Percentiles rank a stretch among this genome's conserved stretches.
phyloP scores from a whole-genome alignment of 139 green algal species.

The Spirogloea muscicola region DNA sequence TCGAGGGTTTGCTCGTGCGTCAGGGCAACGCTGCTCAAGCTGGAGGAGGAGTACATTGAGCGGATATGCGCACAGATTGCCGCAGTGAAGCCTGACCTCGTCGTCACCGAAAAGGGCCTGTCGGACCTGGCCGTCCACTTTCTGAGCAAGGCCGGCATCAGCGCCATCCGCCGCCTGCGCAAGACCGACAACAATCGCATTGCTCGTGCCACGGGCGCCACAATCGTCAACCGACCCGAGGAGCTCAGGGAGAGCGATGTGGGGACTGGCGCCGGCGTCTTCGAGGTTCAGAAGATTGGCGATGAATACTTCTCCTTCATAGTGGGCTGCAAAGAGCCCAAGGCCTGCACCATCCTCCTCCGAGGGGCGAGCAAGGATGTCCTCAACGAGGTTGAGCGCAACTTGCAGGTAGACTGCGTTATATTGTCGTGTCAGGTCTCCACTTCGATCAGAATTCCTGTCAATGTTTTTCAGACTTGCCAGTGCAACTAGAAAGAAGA shows the following conservation, averaged over 20 bases:
- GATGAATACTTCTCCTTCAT: slow-evolving; percentile 98
- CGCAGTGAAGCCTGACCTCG: slow-evolving; percentile 92
- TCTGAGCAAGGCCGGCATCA: slow-evolving; percentile 71
- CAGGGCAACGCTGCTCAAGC: slow-evolving; percentile 72
- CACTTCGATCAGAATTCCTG: no score
- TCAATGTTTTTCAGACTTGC: no score
- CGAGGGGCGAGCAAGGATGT: slow-evolving; percentile 68
- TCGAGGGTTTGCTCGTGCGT: no score
- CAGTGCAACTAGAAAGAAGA: no score
- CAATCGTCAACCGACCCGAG: slow-evolving; percentile 88
- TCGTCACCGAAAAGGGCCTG: slow-evolving; percentile 97
- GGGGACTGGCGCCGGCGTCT: slow-evolving; percentile 85
- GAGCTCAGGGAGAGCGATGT: slow-evolving; percentile 89
- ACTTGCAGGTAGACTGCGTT: slow-evolving; percentile 44
- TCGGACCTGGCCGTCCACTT: slow-evolving; percentile 91
- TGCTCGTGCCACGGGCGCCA: slow-evolving; percentile 80
- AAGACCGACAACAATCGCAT: slow-evolving; percentile 99
- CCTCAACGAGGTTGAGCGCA: slow-evolving; percentile 85
- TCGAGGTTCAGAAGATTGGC: slow-evolving; percentile 95
- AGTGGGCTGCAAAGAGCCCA: slow-evolving; percentile 95
- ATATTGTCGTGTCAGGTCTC: no score
- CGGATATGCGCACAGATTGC: slow-evolving; percentile 74
- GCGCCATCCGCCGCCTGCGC: slow-evolving; percentile 88
- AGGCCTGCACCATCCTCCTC: slow-evolving; percentile 86
- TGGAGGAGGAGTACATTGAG: slow-evolving; percentile 89